Conservation (phyloP, 148 eudicot genomes). For the Simmondsia chinensis region DNA sequence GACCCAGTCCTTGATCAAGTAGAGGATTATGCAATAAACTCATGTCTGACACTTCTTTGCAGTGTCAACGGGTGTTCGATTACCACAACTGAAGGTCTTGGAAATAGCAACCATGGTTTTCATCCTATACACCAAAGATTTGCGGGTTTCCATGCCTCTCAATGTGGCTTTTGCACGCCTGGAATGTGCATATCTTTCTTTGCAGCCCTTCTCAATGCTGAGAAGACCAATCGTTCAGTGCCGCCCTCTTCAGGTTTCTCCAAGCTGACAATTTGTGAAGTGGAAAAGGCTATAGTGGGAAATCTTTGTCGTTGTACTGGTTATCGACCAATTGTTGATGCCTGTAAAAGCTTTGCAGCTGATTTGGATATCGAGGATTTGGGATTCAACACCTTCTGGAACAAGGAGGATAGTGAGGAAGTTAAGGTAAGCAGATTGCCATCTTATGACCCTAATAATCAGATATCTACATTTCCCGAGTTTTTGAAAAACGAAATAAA, state of each 20-base stretch:
- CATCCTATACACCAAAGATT: constrained; percentile 86
- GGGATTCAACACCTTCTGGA: constrained; percentile 74
- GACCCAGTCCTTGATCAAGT: constrained; percentile 37
- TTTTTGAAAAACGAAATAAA: constrained; percentile 42
- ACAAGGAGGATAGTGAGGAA: constrained; percentile 44
- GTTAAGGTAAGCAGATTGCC: constrained; percentile 49
- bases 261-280: constrained; percentile 61
- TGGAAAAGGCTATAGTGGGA: constrained; percentile 71
- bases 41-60: constrained; percentile 89
- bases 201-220: constrained; percentile 76
- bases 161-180: constrained; percentile 95
- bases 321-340: constrained; percentile 90
- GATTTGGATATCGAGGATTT: constrained; percentile 91
- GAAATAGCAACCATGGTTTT: constrained; percentile 79
- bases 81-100: constrained; percentile 91
- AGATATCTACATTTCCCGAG: constrained; percentile 41
- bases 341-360: constrained; percentile 87
- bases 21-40: constrained; percentile 51
- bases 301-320: constrained; percentile 96
- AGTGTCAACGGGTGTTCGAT: constrained; percentile 75
- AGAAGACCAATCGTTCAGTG: constrained; percentile 29
- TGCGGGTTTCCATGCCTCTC: constrained; percentile 92
- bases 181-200: constrained; percentile 89
- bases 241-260: constrained; percentile 61
- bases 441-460: constrained; percentile 32